A percentile compares a stretch with the other conserved stretches of the same genome.
Evolutionary conservation across 176 grass and related monocot genomes (phyloP).

Genomic region (Zoysia japonica): DNA sequence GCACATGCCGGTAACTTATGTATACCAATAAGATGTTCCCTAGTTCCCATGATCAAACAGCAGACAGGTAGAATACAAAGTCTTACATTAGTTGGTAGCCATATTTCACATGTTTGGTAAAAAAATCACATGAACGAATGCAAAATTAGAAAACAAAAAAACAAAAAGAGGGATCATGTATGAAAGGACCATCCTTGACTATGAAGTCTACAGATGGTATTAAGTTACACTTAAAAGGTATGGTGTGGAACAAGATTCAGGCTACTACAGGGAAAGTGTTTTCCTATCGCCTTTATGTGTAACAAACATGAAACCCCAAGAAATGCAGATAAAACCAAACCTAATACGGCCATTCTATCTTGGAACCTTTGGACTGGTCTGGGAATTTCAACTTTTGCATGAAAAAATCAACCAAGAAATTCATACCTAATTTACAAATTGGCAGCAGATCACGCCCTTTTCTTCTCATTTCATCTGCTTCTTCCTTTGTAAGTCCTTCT

Average conservation of each 20-base stretch:
- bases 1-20: constrained; percentile 16
- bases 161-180: not conserved
- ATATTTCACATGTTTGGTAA: not conserved
- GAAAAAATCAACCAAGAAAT: constrained; percentile 27
- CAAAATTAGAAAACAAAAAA: constrained; percentile 4
- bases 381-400: not conserved
- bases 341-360: not conserved
- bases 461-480: constrained; percentile 76
- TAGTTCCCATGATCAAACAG: not conserved
- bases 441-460: constrained; percentile 70
- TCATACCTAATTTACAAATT: constrained; percentile 93
- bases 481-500: constrained; percentile 85
- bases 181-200: not conserved
- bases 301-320: constrained; percentile 11
- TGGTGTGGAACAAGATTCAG: constrained; percentile 1
- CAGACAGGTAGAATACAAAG: not conserved
- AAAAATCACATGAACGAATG: constrained; percentile 1
- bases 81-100: constrained; percentile 6
- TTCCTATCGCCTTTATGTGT: not conserved
- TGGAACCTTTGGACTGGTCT: not conserved
- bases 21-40: not conserved
- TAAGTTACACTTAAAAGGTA: constrained; percentile 11
- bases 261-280: not conserved
- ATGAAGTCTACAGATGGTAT: not conserved
- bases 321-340: not conserved